Base-by-base conservation (phyloP, 352 stramenopile genomes). In the Phytopythium delawarense region DNA sequence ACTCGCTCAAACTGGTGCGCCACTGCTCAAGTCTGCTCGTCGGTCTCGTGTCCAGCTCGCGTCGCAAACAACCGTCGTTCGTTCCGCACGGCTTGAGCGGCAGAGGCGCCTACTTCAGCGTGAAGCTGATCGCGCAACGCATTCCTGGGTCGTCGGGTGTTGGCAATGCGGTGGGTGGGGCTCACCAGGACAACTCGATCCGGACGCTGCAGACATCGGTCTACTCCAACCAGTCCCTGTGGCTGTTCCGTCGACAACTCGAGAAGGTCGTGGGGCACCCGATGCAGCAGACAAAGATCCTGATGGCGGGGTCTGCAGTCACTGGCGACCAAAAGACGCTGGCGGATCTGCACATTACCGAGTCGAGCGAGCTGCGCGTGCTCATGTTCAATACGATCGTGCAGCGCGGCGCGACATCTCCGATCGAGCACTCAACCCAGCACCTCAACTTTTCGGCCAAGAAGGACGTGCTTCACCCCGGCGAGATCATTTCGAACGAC, bases 371-470 rank as follows among this genome's bases (percentile, higher is more conserved):
- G 53, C 57, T 96, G 28, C 79, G 85, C 0, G 74, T 92, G 23
- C 72, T 96, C 13, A 67, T 96, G 57, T 96, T 96, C 65, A 92
- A 91, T 63, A 82, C 82, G 21, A 65, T 92, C 40, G 81, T 96
- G 30, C 77, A 88, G 44, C 78, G 80, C 51, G 72, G 63, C 20
- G 66, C 53, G 7, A 37, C 71, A 15, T 72, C 62, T 34, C 46
- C 61, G 40, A 57, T 76, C 44, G 72, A 84, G 20, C 67, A 80
- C 55, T 39, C 40, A 3, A 52, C 40, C 40, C 73, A 87, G 46
- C 65, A 83, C 57, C 61, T 64, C 11, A 79, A 81, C 67, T 39
- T 52, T 30, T 63, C 61, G 20, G 16, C 56, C 16, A 60, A 45
- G 13, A 72, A 67, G 40, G 52, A 77, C 11, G 61, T 49, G 12